Base-by-base conservation (phyloP, 805 yeast species). In the Tetrapisispora arboricola region DNA sequence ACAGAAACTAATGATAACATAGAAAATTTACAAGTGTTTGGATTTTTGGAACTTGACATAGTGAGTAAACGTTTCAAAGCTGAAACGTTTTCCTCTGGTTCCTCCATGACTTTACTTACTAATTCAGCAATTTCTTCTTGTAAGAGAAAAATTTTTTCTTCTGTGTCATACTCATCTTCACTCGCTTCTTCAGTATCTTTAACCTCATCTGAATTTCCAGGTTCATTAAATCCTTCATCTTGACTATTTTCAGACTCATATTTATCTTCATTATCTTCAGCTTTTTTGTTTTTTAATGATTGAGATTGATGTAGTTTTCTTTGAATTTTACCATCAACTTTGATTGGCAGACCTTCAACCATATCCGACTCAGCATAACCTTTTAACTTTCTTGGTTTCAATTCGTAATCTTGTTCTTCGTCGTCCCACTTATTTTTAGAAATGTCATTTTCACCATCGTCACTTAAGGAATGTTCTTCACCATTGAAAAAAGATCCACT, bases 101-200 rank as follows among this genome's bases (percentile, higher is more conserved):
- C 84, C 57, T 87, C 94, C 52, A 77, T 77, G 27, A 90, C 63
- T 32, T 73, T 72, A 30, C 84, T 83, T 1, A 94, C 96, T 37
- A 80, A 60, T 16, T 73, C 77, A 0, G 97, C 95, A 32, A 92
- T 74, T 41, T 83, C 84, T 62, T 87, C 96, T 53, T 87, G 84
- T 32, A 83, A 66, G 43, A 74, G 71, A 6, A 70, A 50, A 20
- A 84, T 65, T 41, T 68, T 69, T 56, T 82, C 82, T 42, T 65
- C 70, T 0, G 74, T 67, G 45, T 76, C 76, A 19, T 61, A 62
- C 39, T 69, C 71, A 25, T 63, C 70, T 29, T 51, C 53, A 6
- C 45, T 45, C 30, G 47, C 52, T 18, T 50, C 62, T 20, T 32
- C 34, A 10, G 19, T 17, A 22, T 55, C 24, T 4, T 28, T 28